Evolutionary conservation across 2,329 filamentous ascomycete species (phyloP), one percentile per base, ranked within the genome.

Genomic region (Exophiala bonariae): DNA sequence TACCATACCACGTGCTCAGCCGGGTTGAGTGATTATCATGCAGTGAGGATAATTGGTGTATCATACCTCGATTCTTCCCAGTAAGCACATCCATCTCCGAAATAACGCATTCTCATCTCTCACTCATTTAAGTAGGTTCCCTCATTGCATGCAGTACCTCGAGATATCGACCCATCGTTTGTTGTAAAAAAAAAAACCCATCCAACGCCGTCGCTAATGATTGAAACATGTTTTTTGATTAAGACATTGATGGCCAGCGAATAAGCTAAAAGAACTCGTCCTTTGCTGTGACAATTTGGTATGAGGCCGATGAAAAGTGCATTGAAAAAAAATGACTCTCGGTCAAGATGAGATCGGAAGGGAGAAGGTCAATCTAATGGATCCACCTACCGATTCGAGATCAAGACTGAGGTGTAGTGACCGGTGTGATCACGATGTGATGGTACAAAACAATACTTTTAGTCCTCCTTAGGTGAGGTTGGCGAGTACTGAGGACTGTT

Each of bases 401-500:
- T 38, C 43, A 37, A 45, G 31, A 35, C 36, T 34, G 37, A 26
- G 38, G 41, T 23, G 31, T 40, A 26, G 39, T 39, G 40, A 47
- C 34, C 43, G 38, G 43, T 23, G 30, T 39, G 35, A 41, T 50
- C 49, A 47, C 7, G 6, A 40, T 40, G 30, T 47, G 23, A 23
- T 58, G 54, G 47, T 60, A 36, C 34, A 59, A 57, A 50, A 57
- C 37, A 37, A 40, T 34, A 43, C 35, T 34, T 44, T 45, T 50
- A 54, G 36, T 59, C 58, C 52, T 60, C 52, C 35, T 59, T 60
- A 10, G 58, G 58, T 47, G 58, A 60, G 44, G 48, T 59, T 26
- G 60, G 58, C 61, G 69, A 66, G 57, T 75, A 74, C 51, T 72
- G 71, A 26, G 72, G 71, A 52, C 70, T 75, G 30, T 69, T 74